Evolutionary conservation across 805 yeast species (phyloP).

Genomic region (Yarrowia bubula): DNA sequence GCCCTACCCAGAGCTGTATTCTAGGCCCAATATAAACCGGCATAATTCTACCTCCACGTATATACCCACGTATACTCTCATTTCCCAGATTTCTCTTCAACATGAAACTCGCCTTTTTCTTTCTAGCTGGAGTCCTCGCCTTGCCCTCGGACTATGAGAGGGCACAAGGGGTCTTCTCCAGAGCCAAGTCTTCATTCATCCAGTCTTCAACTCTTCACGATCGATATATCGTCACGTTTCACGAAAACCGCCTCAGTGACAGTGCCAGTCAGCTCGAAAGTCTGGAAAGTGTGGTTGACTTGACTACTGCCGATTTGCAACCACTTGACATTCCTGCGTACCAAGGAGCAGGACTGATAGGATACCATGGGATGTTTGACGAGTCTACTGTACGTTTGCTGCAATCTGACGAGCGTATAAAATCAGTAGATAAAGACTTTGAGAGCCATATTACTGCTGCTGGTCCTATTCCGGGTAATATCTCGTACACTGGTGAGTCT

Average conservation of each 20-base stretch:
- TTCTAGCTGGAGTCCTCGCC: slow-evolving; percentile 16
- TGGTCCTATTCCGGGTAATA: not conserved
- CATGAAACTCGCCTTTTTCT: not conserved
- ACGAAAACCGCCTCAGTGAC: not conserved
- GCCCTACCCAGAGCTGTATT: too few species aligned
- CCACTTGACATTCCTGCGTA: slow-evolving; percentile 21
- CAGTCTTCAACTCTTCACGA: not conserved
- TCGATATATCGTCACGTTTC: slow-evolving; percentile 12
- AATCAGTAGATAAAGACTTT: not conserved
- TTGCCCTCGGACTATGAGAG: slow-evolving; percentile 17
- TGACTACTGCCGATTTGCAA: not conserved
- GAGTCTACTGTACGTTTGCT: not conserved
- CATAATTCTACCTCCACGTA: not conserved
- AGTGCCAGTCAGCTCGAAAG: slow-evolving; percentile 10
- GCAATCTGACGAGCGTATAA: not conserved
- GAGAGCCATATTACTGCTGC: not conserved
- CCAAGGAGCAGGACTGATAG: slow-evolving; percentile 21
- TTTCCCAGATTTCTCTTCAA: not conserved
- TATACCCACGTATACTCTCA: too few species aligned
- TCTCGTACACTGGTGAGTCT: not conserved
- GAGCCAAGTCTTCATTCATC: slow-evolving; percentile 7
- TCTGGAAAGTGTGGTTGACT: not conserved
- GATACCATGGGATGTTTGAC: slow-evolving; percentile 28
- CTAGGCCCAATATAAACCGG: not conserved
- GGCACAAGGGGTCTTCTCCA: slow-evolving; percentile 1